phyloP scores from a whole-genome alignment of 768 basidiomycete species.

The Podaxis rugospora region DNA sequence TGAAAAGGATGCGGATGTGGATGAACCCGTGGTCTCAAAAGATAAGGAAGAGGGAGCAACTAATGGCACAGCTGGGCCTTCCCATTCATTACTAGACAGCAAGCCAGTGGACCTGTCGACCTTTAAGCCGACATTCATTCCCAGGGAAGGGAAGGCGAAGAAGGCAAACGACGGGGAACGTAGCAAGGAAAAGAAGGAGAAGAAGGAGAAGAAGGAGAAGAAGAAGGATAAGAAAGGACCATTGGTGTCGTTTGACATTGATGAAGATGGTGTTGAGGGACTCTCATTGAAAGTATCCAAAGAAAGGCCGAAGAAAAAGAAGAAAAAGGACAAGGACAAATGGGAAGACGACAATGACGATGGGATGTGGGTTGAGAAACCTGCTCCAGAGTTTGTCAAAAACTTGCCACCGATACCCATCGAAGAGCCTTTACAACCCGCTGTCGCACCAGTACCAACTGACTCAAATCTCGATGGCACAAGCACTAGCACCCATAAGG shows the following conservation, averaged over 20 bases:
- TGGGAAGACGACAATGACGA: conserved; percentile 31
- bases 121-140: conserved; percentile 88
- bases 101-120: conserved; percentile 51
- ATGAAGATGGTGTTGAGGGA: conserved; percentile 50
- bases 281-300: conserved; percentile 27
- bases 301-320: conserved; percentile 40
- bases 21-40: conserved; percentile 24
- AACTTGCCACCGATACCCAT: conserved; percentile 19
- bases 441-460: background rate
- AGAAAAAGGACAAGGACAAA: conserved; percentile 39
- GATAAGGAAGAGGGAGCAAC: conserved; percentile 19
- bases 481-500: conserved; percentile 24
- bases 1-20: conserved; percentile 39
- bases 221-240: conserved; percentile 40
- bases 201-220: conserved; percentile 39
- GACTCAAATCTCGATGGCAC: conserved; percentile 18
- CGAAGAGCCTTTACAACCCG: background rate
- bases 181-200: conserved; percentile 29
- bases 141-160: conserved; percentile 48
- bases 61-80: conserved; percentile 12
- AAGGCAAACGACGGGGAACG: conserved; percentile 39
- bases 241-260: conserved; percentile 75
- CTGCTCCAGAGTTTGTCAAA: conserved; percentile 36
- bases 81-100: conserved; percentile 17
- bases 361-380: conserved; percentile 70